These are phyloP conservation scores for Angophora floribunda DNA, from an alignment of 345 rosid genomes.

Conservation along the genomic window DNA sequence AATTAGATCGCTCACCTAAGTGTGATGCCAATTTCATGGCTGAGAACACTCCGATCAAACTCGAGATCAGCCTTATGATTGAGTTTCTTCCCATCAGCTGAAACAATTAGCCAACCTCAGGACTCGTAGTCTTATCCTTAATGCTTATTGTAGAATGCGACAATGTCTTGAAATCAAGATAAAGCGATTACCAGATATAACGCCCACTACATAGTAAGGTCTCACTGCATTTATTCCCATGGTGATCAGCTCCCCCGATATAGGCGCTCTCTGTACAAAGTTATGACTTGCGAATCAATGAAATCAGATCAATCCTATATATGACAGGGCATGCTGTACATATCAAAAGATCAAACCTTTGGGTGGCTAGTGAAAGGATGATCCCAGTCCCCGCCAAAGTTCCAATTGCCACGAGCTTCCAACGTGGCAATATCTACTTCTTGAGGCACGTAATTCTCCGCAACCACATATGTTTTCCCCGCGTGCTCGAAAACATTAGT, in stretches of 20 bases:
- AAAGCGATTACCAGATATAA: constrained; percentile 14
- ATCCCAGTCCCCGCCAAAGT: constrained; percentile 19
- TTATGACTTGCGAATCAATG: too few relatives aligned
- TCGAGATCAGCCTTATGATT: constrained; percentile 29
- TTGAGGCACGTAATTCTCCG: constrained; percentile 25
- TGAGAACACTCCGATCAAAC: constrained; percentile 10
- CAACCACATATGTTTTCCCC: constrained; percentile 12
- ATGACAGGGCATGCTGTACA: too few relatives aligned
- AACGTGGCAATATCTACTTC: constrained; percentile 20
- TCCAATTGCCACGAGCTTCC: constrained; percentile 11
- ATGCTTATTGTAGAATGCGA: not conserved
- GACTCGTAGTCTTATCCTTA: not conserved
- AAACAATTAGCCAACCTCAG: not conserved
- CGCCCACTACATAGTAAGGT: constrained; percentile 23
- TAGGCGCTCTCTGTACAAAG: constrained; percentile 14
- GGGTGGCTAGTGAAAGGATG: constrained; percentile 34
- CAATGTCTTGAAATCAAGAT: not conserved
- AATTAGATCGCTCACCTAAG: constrained; percentile 1
- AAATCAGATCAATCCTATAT: too few relatives aligned
- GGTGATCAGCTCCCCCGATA: constrained; percentile 18
- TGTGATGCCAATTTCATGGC: constrained; percentile 31
- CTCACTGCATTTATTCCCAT: constrained; percentile 17
- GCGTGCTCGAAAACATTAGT: not conserved
- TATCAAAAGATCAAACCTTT: constrained; percentile 12
- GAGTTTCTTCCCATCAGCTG: constrained; percentile 27